These are phyloP conservation scores for Phylloporus sp. DNA, from an alignment of 1,284 basidiomycete species.

Conservation along the genomic window DNA sequence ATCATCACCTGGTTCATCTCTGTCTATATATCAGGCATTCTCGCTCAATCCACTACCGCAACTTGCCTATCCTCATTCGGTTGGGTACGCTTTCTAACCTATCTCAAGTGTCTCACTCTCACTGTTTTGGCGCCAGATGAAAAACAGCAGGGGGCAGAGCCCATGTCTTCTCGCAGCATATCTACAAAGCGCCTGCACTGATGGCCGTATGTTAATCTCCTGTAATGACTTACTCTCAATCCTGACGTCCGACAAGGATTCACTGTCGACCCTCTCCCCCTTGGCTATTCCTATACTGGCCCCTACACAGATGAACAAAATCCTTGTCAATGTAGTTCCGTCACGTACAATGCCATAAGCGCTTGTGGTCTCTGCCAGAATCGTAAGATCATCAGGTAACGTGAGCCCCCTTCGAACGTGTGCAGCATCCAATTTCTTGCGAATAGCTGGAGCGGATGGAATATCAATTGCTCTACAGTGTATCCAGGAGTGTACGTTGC, in stretches of 20 bases:
- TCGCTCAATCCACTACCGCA: background rate
- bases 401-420: background rate
- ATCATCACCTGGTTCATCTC: background rate
- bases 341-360: background rate
- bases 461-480: background rate
- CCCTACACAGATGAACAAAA: background rate
- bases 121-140: background rate
- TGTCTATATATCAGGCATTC: background rate
- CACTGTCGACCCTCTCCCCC: background rate
- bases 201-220: background rate
- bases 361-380: background rate
- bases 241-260: background rate
- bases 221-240: too few species aligned
- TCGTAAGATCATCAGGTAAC: background rate
- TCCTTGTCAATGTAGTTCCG: background rate
- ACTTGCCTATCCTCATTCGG: background rate
- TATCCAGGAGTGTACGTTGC: background rate
- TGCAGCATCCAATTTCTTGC: background rate
- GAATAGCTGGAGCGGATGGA: background rate
- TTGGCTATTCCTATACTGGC: background rate
- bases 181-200: background rate
- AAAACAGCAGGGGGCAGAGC: background rate
- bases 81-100: background rate
- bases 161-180: background rate
- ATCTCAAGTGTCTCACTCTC: background rate